Evolutionary conservation across 495 filamentous ascomycete genomes (phyloP).

Genomic region (Talaromyces thailandensis): DNA sequence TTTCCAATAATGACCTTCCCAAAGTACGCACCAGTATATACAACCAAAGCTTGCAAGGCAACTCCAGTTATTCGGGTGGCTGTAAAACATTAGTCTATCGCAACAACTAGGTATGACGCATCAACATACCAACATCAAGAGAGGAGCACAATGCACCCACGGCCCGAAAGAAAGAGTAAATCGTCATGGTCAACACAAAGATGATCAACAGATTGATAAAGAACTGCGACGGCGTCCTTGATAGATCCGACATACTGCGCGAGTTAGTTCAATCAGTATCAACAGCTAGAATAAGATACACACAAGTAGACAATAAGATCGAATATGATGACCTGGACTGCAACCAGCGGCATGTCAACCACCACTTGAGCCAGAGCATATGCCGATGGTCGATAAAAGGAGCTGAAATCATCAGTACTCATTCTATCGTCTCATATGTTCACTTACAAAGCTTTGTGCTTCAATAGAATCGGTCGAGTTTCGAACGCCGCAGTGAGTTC

Average conservation of each 20-base stretch:
- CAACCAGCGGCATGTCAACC: conserved; percentile 63
- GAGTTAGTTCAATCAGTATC: conserved; percentile 10
- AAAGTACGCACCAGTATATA: conserved; percentile 51
- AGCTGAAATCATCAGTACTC: conserved; percentile 22
- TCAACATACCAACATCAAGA: conserved; percentile 43
- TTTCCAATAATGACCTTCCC: not conserved
- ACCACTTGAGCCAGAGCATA: conserved; percentile 70
- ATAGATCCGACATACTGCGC: conserved; percentile 47
- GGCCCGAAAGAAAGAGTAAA: conserved; percentile 73
- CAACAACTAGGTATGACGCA: not conserved
- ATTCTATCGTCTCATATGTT: not conserved
- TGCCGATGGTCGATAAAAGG: conserved; percentile 75
- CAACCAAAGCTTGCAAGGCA: conserved; percentile 52
- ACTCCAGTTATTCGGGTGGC: conserved; percentile 60
- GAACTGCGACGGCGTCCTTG: conserved; percentile 66
- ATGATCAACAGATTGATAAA: conserved; percentile 66
- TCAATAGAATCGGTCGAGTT: conserved; percentile 64
- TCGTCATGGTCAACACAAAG: conserved; percentile 56
- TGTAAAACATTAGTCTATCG: conserved; percentile 5
- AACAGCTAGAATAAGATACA: conserved; percentile 10
- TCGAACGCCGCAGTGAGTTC: conserved; percentile 66
- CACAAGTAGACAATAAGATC: conserved; percentile 68
- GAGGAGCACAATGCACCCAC: conserved; percentile 56
- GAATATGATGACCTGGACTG: conserved; percentile 64
- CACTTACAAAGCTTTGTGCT: conserved; percentile 63